Evolutionary conservation across 306 rosid genomes (phyloP), one percentile per base, ranked within the genome.

Genomic region (Gleditsia sinensis): DNA sequence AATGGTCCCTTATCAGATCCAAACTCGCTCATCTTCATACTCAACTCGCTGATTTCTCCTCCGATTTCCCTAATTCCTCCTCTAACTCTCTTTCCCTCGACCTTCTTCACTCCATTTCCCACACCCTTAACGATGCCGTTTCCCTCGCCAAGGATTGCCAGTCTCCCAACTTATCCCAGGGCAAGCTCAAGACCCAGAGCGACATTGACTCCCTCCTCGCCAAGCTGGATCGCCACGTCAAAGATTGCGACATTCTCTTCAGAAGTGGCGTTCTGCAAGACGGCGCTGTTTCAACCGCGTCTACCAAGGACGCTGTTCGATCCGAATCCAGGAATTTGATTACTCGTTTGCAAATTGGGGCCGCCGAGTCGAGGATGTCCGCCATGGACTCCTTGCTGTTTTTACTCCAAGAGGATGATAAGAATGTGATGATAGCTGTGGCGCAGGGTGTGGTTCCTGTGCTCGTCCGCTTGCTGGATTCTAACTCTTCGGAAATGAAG

Each of bases 101-200:
- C 71, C 91, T 91, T 16, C 85, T 91, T 28, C 85, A 69, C 28
- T 86, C 91, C 49, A 60, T 90, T 60, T 19, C 83, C 19, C 75
- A 30, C 33, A 78, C 96, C 2, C 87, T 94, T 11, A 1, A 25
- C 73, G 89, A 86, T 48, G 91, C 89, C 56, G 75, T 86, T 28
- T 74, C 83, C 1, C 87, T 94, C 51, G 76, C 91, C 8, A 68
- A 21, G 0, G 65, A 74, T 23, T 94, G 96, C 42, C 89, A 80
- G 28, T 68, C 72, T 67, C 63, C 76, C 1, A 10, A 40, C 53
- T 62, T 81, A 3, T 75, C 85, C 24, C 83, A 74, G 1, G 98
- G 98, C 3, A 91, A 92, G 83, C 96, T 94, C 88, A 80, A 86
- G 66, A 94, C 98, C 6, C 98, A 94, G 67, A 90, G 90, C 86